Conservation (phyloP, 2,329 filamentous ascomycete genomes). For the Xylaria sp. region DNA sequence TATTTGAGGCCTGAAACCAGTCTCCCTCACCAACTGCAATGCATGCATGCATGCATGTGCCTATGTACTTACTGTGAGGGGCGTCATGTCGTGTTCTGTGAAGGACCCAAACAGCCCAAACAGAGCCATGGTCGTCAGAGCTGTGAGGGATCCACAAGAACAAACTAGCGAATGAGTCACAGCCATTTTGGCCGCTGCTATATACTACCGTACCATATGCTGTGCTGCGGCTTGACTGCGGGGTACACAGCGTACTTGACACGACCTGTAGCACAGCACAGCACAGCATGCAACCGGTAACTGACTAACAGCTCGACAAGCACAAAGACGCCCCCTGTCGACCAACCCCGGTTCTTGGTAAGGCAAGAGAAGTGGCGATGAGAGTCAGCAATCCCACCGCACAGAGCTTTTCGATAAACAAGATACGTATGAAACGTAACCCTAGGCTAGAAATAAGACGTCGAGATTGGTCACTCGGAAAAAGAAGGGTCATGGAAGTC, state of each 20-base stretch:
- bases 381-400: not conserved
- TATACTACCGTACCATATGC: not conserved
- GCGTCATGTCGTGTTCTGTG: not conserved
- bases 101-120: not conserved
- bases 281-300: not conserved
- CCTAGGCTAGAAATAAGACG: not conserved
- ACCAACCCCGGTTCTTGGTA: constrained; percentile 19
- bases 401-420: not conserved
- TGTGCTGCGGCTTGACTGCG: constrained; percentile 1
- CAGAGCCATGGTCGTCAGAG: constrained; percentile 14
- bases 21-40: not conserved
- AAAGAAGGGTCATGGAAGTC: not conserved
- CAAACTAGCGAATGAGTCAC: constrained; percentile 23
- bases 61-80: not conserved
- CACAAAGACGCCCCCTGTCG: not conserved
- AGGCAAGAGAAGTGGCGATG: not conserved
- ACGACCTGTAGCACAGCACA: not conserved
- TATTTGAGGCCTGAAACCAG: constrained; percentile 7
- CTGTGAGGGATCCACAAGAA: constrained; percentile 4
- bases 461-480: not conserved
- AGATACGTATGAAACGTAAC: not conserved
- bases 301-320: not conserved
- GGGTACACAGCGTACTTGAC: constrained; percentile 4
- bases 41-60: constrained; percentile 4
- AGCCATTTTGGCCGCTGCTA: constrained; percentile 13